Evolutionary conservation across 179 eudicot genomes (phyloP).

Genomic region (Beta corolliflora): DNA sequence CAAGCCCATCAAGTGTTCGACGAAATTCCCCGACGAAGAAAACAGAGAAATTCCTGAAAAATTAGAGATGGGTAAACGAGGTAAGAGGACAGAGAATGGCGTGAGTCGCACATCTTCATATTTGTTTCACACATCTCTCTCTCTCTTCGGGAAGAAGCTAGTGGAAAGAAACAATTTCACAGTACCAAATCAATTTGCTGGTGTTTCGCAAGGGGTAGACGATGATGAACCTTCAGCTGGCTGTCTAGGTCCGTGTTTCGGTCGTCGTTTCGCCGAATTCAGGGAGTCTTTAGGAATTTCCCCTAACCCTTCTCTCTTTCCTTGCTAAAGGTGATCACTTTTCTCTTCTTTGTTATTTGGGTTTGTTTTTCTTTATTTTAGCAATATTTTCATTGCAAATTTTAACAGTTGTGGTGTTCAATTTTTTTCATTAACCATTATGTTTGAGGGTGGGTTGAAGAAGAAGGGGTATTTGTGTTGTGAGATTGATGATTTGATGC

Average conservation of each 20-base stretch:
- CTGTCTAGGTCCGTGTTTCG: slow-evolving; percentile 63
- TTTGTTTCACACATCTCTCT: slow-evolving; percentile 37
- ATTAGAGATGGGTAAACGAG: slow-evolving; percentile 52
- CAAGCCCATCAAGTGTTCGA: slow-evolving; percentile 20
- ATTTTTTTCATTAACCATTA: no score
- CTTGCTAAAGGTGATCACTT: slow-evolving; percentile 67
- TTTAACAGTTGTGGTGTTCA: no score
- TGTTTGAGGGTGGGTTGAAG: no score
- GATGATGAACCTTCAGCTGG: slow-evolving; percentile 41
- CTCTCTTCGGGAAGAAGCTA: slow-evolving; percentile 61
- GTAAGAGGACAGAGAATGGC: slow-evolving; percentile 27
- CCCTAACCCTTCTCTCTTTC: slow-evolving; percentile 55
- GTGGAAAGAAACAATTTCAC: slow-evolving; percentile 53
- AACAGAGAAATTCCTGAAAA: not conserved
- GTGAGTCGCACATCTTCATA: not conserved
- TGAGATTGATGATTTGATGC: no score
- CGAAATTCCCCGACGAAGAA: slow-evolving; percentile 8
- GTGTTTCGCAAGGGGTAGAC: not conserved
- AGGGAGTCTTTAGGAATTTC: slow-evolving; percentile 52
- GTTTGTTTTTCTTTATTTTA: not conserved
- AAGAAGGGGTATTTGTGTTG: no score
- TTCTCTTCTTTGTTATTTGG: not conserved
- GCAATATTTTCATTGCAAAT: not conserved
- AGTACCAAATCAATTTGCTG: slow-evolving; percentile 46
- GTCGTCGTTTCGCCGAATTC: slow-evolving; percentile 58